A percentile compares a stretch with the other conserved stretches of the same genome.
Evolutionary conservation across 352 stramenopile genomes (phyloP).

Genomic region (Pythium coloratum): DNA sequence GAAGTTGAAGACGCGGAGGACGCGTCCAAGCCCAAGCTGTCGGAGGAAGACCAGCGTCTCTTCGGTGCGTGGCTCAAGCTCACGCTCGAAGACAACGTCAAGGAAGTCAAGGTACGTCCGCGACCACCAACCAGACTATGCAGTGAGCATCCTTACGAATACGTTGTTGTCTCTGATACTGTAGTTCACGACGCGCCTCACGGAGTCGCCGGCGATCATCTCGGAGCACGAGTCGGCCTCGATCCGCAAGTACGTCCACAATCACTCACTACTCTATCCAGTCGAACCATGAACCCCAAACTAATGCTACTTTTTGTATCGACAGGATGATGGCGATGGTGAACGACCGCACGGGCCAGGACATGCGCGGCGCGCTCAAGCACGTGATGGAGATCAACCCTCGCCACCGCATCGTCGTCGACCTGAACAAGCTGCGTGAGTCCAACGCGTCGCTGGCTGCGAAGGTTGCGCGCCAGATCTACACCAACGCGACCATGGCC

Average conservation of each 20-base stretch:
- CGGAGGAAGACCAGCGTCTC: slow-evolving; percentile 80
- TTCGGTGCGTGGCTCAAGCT: slow-evolving; percentile 95
- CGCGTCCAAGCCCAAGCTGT: slow-evolving; percentile 58
- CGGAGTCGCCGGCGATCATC: slow-evolving; percentile 98
- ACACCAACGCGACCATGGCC: slow-evolving; percentile 98
- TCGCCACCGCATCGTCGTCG: slow-evolving; percentile 95
- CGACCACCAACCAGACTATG: too few relatives aligned
- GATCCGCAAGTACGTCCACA: slow-evolving; percentile 86
- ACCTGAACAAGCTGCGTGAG: slow-evolving; percentile 88
- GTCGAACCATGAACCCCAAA: neutral
- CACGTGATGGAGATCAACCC: slow-evolving; percentile 99
- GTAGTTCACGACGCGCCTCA: slow-evolving; percentile 89
- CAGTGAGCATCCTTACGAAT: too few relatives aligned
- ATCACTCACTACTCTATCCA: neutral
- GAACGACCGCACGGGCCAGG: slow-evolving; percentile 76
- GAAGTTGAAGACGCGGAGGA: slow-evolving; percentile 81
- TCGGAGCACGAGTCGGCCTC: slow-evolving; percentile 98
- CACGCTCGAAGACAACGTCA: slow-evolving; percentile 88
- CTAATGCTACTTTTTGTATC: slow-evolving; percentile 11
- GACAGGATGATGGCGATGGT: slow-evolving; percentile 98
- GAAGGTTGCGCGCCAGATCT: slow-evolving; percentile 91
- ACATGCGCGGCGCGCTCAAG: slow-evolving; percentile 68
- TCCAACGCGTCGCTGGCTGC: slow-evolving; percentile 83
- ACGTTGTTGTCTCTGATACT: too few relatives aligned
- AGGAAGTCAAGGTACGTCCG: slow-evolving; percentile 80